Evolutionary conservation across 768 basidiomycete genomes (phyloP), one percentile per base, ranked within the genome.

Genomic region (Kondoa subrosea): DNA sequence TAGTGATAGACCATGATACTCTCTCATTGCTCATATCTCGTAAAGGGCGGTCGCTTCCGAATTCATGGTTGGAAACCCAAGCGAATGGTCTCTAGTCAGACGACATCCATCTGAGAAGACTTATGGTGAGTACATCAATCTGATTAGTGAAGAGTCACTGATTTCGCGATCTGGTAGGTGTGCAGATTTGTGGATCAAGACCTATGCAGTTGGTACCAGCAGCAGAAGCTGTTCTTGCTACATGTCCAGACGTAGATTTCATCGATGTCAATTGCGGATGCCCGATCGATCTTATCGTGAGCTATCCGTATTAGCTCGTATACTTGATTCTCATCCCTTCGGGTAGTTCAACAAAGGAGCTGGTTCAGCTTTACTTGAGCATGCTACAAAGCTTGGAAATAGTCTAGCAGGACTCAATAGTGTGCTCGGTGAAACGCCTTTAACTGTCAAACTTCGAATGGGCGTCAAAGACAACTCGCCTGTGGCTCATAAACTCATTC

Each of bases 31-130:
- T n/a, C n/a, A n/a, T n/a, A n/a, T n/a, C n/a, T n/a, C n/a, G n/a
- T 93, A 96, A 78, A 96, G 96, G 93, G 91, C 89, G 2, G 82
- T 99, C n/a, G 86, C 91, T 2, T 85, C 83, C 57, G 92, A 92
- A 1, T 89, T 97, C 76, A 82, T 95, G 26, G 78, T 81, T 12
- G 93, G 89, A 1, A 90, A 89, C 12, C 87, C 86, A 68, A 89
- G 91, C 74, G 93, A 99, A 78, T 97, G 91, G 91, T 91, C 90
- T 0, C 81, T 96, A 1, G 86, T 93, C 58, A 80, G 91, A 57
- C 81, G 91, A 29, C 92, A 96, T 73, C 87, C 89, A 0, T 86
- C 85, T 0, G 93, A 97, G 75, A 78, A 79, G 56, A 86, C 81
- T 4, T 99, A 96, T 74, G 95, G 95, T 31, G 21, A 8, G 40